Evolutionary conservation across 225 moss, liverwort and hornwort species (phyloP), one percentile per base, ranked within the genome.

Genomic region (Climacium dendroides): DNA sequence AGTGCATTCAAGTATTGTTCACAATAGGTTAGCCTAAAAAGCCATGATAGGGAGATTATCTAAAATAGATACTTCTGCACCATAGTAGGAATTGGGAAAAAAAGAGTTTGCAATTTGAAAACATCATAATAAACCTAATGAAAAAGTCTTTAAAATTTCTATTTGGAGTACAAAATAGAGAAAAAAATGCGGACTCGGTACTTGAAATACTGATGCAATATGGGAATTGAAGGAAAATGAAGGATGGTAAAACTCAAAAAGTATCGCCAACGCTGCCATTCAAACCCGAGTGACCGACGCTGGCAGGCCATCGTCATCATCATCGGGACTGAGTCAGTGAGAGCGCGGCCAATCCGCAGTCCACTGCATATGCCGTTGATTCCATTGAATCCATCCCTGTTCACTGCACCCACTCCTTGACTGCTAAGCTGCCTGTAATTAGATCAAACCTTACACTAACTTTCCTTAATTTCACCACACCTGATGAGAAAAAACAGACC

Each of bases 111-210:
- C n/a, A n/a, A 34, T n/a, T 4, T 6, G 3, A 19, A 65, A 65
- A 35, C 65, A 20, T n/a, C 0, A 1, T 1, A 65, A 20, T 35
- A 6, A n/a, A 19, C 3, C 50, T 3, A 11, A 0, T 3, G 13
- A 6, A 28, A 60, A 66, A 65, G 11, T 19, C 6, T n/a, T 0
- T 65, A 12, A 65, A n/a, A 66, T 20, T 66, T n/a, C 22, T 22
- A n/a, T 22, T 37, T 22, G 22, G 2, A 66, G 22, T 22, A 12
- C 20, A n/a, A n/a, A 12, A 7, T 66, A 22, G n/a, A n/a, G 22
- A 22, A 66, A n/a, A 11, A 19, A 10, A 3, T 5, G n/a, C 1
- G 1, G 6, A 35, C 19, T 35, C 3, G 9, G 5, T 5, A 10
- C 9, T 64, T 64, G 6, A n/a, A 29, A 65, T 19, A 15, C 0